A percentile compares a stretch with the other conserved stretches of the same genome.
phyloP scores from a whole-genome alignment of 2,329 filamentous ascomycete genomes.

The Fusarium duplospermum region DNA sequence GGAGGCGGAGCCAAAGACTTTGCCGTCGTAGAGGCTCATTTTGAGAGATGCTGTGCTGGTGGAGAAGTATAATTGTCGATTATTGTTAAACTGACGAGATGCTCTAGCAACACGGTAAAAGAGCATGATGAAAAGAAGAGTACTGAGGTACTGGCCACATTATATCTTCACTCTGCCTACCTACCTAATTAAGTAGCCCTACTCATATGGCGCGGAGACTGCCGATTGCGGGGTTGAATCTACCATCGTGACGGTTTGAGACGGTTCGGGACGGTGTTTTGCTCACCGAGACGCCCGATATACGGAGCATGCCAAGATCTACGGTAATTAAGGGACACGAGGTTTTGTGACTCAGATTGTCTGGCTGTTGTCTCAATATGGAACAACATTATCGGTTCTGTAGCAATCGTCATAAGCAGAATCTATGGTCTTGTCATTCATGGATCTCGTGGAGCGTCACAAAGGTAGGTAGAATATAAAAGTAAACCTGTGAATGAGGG shows the following conservation, averaged over 20 bases:
- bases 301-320: neutral
- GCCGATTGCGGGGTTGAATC: constrained; percentile 26
- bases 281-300: constrained; percentile 7
- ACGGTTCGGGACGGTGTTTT: constrained; percentile 21
- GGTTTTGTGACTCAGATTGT: neutral
- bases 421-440: neutral
- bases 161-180: neutral
- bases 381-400: neutral
- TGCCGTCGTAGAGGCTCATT: constrained; percentile 31
- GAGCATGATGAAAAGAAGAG: neutral
- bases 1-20: constrained; percentile 27
- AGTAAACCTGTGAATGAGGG: constrained; percentile 16
- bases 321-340: neutral
- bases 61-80: neutral
- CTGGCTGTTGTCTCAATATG: neutral
- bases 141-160: neutral
- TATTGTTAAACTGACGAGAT: neutral
- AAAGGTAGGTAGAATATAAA: too few relatives aligned
- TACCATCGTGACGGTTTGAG: constrained; percentile 13
- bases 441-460: too few relatives aligned
- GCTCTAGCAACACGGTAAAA: neutral
- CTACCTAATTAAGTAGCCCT: neutral
- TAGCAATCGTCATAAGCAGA: neutral
- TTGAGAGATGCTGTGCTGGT: neutral
- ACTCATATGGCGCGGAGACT: constrained; percentile 1